Evolutionary conservation across 2,329 filamentous ascomycete genomes (phyloP), one percentile per base, ranked within the genome.

Genomic region (Penicillium sp.): DNA sequence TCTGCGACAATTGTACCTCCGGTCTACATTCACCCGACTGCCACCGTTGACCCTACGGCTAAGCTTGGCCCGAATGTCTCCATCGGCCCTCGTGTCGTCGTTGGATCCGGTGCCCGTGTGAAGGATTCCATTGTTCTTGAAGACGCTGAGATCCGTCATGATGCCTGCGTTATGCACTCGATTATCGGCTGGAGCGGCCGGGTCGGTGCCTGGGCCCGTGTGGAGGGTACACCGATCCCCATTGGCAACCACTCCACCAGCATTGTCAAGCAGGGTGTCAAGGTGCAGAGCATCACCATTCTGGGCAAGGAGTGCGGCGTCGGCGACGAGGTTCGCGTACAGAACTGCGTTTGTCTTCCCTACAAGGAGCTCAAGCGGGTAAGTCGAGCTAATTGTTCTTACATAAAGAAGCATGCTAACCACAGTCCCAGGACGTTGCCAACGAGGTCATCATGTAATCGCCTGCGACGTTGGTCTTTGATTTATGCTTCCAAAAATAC

Each of bases 281-380:
- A 97, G 77, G 93, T 98, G 36, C 93, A 97, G 76, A 94, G 88
- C 68, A 93, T 97, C 63, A 97, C 91, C 32, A 98, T 97, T 54
- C 70, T 98, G 48, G 91, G 91, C 63, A 96, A 97, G 76, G 93
- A 98, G 69, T 97, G 91, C 61, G 81, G 76, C 40, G 93, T 97
- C 19, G 89, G 85, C 3, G 93, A 98, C 58, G 93, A 97, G 70
- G 84, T 97, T 8, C 81, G 89, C 48, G 89, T 98, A 56, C 91
- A 97, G 74, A 97, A 98, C 73, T 98, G 93, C 66, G 83, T 98
- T 45, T 97, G 93, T 72, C 71, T 98, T 73, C 93, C 93, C 7
- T 95, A 90, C 71, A 98, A 98, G 79, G 93, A 97, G 73, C 72
- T 98, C 66, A 97, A 96, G 81, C 81, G 90, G 73, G 87, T 91